A percentile compares a stretch with the other conserved stretches of the same genome.
Conservation (phyloP, 176 grass and related monocot genomes). For the Musa schizocarpa region DNA sequence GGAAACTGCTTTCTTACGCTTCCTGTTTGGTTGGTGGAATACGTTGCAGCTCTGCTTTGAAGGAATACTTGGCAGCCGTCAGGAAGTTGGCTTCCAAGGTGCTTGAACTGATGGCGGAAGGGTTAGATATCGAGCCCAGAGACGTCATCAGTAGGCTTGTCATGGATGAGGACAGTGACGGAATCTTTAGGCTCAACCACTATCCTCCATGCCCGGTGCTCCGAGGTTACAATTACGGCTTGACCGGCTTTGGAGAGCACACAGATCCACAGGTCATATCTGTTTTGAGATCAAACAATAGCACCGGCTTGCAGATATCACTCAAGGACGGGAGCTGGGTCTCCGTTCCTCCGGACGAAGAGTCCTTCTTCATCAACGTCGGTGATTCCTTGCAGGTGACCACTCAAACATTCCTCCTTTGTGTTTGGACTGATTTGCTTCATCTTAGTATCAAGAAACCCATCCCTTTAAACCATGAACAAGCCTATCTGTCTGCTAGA, state of each 20-base stretch:
- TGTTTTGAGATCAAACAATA: constrained; percentile 68
- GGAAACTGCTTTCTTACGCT: no score
- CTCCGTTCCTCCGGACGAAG: constrained; percentile 65
- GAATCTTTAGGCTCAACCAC: constrained; percentile 86
- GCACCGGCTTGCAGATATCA: constrained; percentile 68
- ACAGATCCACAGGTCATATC: constrained; percentile 94
- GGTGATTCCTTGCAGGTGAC: constrained; percentile 81
- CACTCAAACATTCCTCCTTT: not conserved
- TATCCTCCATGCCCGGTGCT: constrained; percentile 71
- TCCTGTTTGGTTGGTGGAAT: no score
- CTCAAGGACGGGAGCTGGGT: constrained; percentile 62
- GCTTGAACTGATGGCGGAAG: constrained; percentile 66
- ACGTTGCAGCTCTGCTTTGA: constrained; percentile 39
- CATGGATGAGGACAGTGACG: constrained; percentile 39
- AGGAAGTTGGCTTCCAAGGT: constrained; percentile 46
- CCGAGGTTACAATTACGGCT: constrained; percentile 43
- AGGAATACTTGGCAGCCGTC: constrained; percentile 50
- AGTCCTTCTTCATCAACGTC: constrained; percentile 89
- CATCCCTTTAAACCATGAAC: not conserved
- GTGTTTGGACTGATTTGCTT: no score
- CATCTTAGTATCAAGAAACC: not conserved
- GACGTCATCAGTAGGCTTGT: constrained; percentile 51
- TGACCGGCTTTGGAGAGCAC: constrained; percentile 89
- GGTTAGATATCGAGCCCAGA: constrained; percentile 38
- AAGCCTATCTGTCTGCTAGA: no score